These are phyloP conservation scores for Lathyrus oleraceus DNA, from an alignment of 306 rosid species.

Conservation along the genomic window DNA sequence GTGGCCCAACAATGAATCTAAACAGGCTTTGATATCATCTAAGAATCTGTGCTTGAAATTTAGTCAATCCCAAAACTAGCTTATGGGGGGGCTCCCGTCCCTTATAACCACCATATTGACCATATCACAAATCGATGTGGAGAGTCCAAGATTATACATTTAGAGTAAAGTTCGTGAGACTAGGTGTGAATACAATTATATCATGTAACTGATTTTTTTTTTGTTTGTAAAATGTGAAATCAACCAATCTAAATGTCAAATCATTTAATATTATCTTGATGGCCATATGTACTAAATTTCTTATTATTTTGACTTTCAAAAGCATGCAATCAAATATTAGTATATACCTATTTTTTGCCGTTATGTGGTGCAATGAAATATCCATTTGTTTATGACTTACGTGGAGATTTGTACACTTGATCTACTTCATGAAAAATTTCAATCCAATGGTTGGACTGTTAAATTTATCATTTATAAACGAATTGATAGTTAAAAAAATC, in stretches of 20 bases:
- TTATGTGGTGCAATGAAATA: too few relatives aligned
- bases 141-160: background rate
- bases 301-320: background rate
- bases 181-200: background rate
- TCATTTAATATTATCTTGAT: background rate
- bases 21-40: background rate
- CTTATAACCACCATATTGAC: background rate
- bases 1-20: background rate
- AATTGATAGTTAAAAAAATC: too few relatives aligned
- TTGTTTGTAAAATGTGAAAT: background rate
- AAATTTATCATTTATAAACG: too few relatives aligned
- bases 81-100: background rate
- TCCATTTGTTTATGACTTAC: too few relatives aligned
- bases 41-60: background rate
- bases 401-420: too few relatives aligned
- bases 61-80: background rate
- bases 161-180: background rate
- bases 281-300: background rate
- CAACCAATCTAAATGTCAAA: background rate
- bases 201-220: background rate
- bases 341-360: too few relatives aligned
- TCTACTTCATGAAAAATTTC: too few relatives aligned
- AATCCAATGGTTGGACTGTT: too few relatives aligned
- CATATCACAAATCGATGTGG: background rate
- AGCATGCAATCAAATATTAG: background rate